These are phyloP conservation scores for Pseudogymnoascus sp. DNA, from an alignment of 2,329 filamentous ascomycete genomes.

Conservation along the genomic window DNA sequence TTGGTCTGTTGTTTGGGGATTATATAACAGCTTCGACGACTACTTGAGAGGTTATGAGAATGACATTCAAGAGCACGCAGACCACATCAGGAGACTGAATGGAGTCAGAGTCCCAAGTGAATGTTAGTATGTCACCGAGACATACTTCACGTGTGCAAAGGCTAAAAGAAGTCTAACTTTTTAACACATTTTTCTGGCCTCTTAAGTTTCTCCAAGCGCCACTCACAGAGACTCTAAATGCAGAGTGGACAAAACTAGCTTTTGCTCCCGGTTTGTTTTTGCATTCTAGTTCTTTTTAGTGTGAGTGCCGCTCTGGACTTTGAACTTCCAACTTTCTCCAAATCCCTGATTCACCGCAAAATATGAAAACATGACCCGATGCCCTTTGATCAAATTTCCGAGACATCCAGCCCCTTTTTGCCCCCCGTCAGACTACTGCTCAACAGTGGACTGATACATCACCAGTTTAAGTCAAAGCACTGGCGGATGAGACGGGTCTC, in stretches of 20 bases:
- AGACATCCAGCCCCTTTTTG: conserved; percentile 3
- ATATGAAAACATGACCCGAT: not conserved
- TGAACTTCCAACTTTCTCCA: not conserved
- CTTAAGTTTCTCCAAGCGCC: not conserved
- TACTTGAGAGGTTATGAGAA: not conserved
- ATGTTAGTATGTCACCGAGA: not conserved
- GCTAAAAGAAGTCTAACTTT: conserved; percentile 5
- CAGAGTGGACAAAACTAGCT: not conserved
- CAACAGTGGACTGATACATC: not conserved
- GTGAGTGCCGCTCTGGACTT: not conserved
- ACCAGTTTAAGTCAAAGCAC: not conserved
- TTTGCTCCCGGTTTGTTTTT: not conserved
- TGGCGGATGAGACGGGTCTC: conserved; percentile 1
- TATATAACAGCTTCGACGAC: not conserved
- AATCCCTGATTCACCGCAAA: not conserved
- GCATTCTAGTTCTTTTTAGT: conserved; percentile 4
- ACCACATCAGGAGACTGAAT: not conserved
- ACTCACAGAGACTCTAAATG: not conserved
- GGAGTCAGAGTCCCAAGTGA: not conserved
- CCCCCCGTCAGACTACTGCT: not conserved
- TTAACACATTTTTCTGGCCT: not conserved
- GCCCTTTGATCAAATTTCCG: not conserved
- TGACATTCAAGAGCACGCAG: not conserved
- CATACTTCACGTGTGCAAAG: conserved; percentile 3
- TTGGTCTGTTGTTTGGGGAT: not conserved